Evolutionary conservation across 106 monocot genomes (phyloP), one percentile per base, ranked within the genome.

Genomic region (Dioscorea alata): DNA sequence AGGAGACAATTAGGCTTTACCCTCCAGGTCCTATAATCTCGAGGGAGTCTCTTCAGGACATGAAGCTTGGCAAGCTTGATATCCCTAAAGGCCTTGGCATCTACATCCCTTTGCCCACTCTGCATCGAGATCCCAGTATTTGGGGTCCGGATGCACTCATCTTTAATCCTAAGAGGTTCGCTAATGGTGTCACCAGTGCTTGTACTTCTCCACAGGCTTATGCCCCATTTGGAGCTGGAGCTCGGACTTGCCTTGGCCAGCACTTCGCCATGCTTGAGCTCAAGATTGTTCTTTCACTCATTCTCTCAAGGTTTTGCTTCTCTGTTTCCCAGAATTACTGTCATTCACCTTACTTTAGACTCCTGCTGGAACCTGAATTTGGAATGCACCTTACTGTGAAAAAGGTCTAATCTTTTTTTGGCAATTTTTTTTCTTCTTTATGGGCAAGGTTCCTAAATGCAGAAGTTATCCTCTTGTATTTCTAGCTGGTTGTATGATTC

Each of bases 101-200:
- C n/a, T 19, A 33, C 31, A 50, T 49, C 6, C 20, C 70, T 8
- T 5, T 19, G 22, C n/a, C 57, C 21, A 21, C 24, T 18, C 1
- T 71, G 13, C 71, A 74, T 51, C 77, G 66, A 23, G 71, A 78
- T n/a, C 58, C 32, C 2, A 16, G 64, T 13, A 17, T 60, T 22
- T 78, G 71, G 77, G 77, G 77, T 12, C 50, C 58, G 12, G 77
- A 78, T 33, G 77, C 60, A 22, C 64, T 71, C 24, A 32, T 66
- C 49, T 78, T 78, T 51, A 58, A 49, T 6, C 77, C 77, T 13
- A 71, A 78, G 59, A 71, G 71, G 60, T 78, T 78, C 19, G 57
- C 66, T 19, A 23, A 60, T 12, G 71, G 71, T 0, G 49, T 71
- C 6, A 19, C 50, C 4, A 49, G 15, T 17, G 74, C 49, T 5